These are phyloP conservation scores for Capsella bursapastoris DNA, from an alignment of 345 rosid species.

Conservation along the genomic window DNA sequence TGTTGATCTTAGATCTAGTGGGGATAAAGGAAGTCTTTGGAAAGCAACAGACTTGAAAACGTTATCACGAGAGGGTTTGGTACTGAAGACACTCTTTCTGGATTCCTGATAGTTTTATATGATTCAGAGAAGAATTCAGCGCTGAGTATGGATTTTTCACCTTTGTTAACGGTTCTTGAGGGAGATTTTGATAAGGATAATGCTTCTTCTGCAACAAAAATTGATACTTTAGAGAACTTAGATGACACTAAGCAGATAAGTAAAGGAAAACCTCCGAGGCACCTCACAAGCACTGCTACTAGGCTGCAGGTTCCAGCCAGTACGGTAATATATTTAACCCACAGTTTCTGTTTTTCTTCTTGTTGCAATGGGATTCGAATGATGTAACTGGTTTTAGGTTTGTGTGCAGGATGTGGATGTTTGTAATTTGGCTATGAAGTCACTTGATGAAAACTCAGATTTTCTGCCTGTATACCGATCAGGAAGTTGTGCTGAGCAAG, in stretches of 20 bases:
- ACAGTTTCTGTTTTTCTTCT: neutral
- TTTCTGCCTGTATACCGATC: slow-evolving; percentile 73
- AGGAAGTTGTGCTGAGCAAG: slow-evolving; percentile 93
- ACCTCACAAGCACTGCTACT: slow-evolving; percentile 50
- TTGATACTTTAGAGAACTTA: slow-evolving; percentile 51
- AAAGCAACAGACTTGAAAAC: slow-evolving; percentile 14
- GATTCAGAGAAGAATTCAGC: slow-evolving; percentile 54
- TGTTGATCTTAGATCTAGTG: slow-evolving; percentile 30
- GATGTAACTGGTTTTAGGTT: slow-evolving; percentile 22
- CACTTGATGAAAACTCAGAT: slow-evolving; percentile 59
- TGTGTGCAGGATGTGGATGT: slow-evolving; percentile 68
- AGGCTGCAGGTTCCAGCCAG: slow-evolving; percentile 57
- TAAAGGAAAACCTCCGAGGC: slow-evolving; percentile 78
- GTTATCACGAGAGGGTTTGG: slow-evolving; percentile 1
- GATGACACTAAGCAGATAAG: slow-evolving; percentile 58
- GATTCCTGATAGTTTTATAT: slow-evolving; percentile 33
- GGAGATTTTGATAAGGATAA: slow-evolving; percentile 51
- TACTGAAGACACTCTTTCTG: slow-evolving; percentile 10
- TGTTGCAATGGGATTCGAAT: neutral
- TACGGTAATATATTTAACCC: slow-evolving; percentile 49
- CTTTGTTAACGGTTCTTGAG: slow-evolving; percentile 54
- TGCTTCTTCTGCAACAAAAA: slow-evolving; percentile 46
- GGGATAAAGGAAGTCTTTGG: slow-evolving; percentile 3
- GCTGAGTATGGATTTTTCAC: slow-evolving; percentile 68
- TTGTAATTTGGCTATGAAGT: slow-evolving; percentile 53